These are phyloP conservation scores for Dactylellina drechsleri DNA, from an alignment of 2,329 filamentous ascomycete genomes.

Conservation along the genomic window DNA sequence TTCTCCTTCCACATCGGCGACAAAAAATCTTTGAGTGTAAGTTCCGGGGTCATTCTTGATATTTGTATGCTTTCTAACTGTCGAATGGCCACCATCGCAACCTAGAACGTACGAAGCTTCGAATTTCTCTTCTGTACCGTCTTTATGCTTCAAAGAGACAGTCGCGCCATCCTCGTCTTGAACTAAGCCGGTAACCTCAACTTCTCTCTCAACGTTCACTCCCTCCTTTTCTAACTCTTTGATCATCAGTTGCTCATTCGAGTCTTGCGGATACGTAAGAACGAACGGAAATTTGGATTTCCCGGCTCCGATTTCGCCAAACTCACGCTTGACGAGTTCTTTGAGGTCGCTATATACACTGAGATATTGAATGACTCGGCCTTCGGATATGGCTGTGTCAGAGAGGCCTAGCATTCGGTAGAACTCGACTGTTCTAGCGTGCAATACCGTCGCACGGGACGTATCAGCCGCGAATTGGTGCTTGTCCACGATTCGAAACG, in stretches of 20 bases:
- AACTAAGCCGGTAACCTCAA: constrained; percentile 59
- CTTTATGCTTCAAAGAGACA: constrained; percentile 56
- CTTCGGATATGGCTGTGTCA: constrained; percentile 61
- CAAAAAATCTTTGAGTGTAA: constrained; percentile 64
- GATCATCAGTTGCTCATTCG: constrained; percentile 61
- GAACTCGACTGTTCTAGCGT: constrained; percentile 66
- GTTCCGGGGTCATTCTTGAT: constrained; percentile 63
- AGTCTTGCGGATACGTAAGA: constrained; percentile 60
- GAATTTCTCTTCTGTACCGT: constrained; percentile 58
- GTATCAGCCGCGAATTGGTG: constrained; percentile 60
- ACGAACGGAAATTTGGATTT: constrained; percentile 60
- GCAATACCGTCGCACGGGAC: constrained; percentile 64
- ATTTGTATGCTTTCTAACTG: constrained; percentile 63
- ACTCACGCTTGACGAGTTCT: constrained; percentile 59
- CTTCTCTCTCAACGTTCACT: constrained; percentile 58
- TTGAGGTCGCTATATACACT: constrained; percentile 62
- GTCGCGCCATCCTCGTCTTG: constrained; percentile 60
- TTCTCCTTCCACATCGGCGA: constrained; percentile 63
- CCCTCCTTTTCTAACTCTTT: constrained; percentile 56
- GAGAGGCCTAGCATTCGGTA: constrained; percentile 64
- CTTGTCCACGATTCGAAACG: constrained; percentile 63
- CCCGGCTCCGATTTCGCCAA: constrained; percentile 57
- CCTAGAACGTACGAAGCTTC: constrained; percentile 65
- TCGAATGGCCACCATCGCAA: constrained; percentile 67
- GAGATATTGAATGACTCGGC: constrained; percentile 62